These are phyloP conservation scores for Phytophthora fragariaefolia DNA, from an alignment of 352 stramenopile genomes.

Conservation along the genomic window DNA sequence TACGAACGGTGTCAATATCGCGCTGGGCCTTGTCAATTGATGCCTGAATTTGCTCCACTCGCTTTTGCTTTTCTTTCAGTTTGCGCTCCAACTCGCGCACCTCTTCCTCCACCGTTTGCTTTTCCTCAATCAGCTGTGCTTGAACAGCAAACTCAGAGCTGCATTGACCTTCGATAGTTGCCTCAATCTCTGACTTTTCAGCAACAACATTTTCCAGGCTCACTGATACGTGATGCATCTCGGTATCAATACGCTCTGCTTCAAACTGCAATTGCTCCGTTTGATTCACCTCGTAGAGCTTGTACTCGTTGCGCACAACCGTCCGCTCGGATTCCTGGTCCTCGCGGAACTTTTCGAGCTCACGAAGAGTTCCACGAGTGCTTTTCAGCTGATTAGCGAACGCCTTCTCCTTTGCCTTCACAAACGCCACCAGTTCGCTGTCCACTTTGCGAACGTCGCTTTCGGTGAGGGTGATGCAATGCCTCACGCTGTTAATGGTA, in stretches of 20 bases:
- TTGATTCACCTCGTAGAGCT: slow-evolving; percentile 69
- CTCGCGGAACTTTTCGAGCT: slow-evolving; percentile 80
- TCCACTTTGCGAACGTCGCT: slow-evolving; percentile 84
- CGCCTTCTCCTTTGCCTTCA: slow-evolving; percentile 81
- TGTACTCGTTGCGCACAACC: slow-evolving; percentile 57
- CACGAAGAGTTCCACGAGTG: slow-evolving; percentile 71
- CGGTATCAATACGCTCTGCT: slow-evolving; percentile 70
- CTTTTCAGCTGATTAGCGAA: slow-evolving; percentile 82
- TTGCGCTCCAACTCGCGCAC: slow-evolving; percentile 76
- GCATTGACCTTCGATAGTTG: slow-evolving; percentile 80
- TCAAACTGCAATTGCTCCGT: slow-evolving; percentile 84
- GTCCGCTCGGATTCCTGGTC: slow-evolving; percentile 67
- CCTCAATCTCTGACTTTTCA: slow-evolving; percentile 81
- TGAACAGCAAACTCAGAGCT: slow-evolving; percentile 64
- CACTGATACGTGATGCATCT: slow-evolving; percentile 79
- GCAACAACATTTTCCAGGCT: slow-evolving; percentile 72
- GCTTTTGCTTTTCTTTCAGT: slow-evolving; percentile 63
- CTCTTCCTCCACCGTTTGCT: slow-evolving; percentile 68
- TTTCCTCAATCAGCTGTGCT: slow-evolving; percentile 61
- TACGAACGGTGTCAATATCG: slow-evolving; percentile 79
- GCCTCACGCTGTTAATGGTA: slow-evolving; percentile 81
- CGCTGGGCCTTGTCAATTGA: slow-evolving; percentile 77
- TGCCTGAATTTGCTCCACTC: slow-evolving; percentile 64
- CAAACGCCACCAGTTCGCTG: slow-evolving; percentile 68
- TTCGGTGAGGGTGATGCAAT: slow-evolving; percentile 82